These are phyloP conservation scores for Reticulascus tulasneorum DNA, from an alignment of 2,329 filamentous ascomycete genomes.

Conservation along the genomic window DNA sequence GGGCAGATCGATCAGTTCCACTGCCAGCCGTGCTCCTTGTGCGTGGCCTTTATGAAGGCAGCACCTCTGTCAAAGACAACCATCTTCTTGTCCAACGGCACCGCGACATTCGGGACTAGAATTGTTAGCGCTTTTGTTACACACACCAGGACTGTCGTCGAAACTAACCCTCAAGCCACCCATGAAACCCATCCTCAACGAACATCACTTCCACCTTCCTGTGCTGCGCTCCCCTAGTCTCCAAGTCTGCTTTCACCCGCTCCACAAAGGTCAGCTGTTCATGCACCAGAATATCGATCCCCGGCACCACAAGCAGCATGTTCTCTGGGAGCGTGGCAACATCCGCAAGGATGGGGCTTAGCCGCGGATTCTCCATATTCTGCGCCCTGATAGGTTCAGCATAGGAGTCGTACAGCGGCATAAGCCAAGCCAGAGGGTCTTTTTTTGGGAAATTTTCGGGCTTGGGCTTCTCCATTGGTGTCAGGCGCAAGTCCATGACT, in stretches of 20 bases:
- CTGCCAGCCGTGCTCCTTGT: neutral
- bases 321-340: slow-evolving; percentile 28
- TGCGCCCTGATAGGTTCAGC: slow-evolving; percentile 23
- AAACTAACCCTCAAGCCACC: slow-evolving; percentile 8
- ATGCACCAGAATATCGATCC: slow-evolving; percentile 35
- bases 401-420: slow-evolving; percentile 41
- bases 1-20: too few relatives aligned
- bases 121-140: too few relatives aligned
- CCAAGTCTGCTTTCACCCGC: slow-evolving; percentile 18
- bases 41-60: neutral
- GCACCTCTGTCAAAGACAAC: neutral
- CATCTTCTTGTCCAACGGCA: neutral
- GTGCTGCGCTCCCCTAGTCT: slow-evolving; percentile 3
- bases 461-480: slow-evolving; percentile 35
- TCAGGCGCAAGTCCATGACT: slow-evolving; percentile 32
- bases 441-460: slow-evolving; percentile 25
- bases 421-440: slow-evolving; percentile 33
- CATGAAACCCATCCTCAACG: slow-evolving; percentile 8
- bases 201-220: neutral
- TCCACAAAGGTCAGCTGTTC: slow-evolving; percentile 35
- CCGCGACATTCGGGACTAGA: neutral
- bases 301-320: slow-evolving; percentile 35
- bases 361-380: slow-evolving; percentile 25
- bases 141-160: too few relatives aligned
- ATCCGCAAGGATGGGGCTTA: slow-evolving; percentile 32